A percentile compares a stretch with the other conserved stretches of the same genome.
Evolutionary conservation across 345 rosid genomes (phyloP).

Genomic region (Eucalyptus microcorys): DNA sequence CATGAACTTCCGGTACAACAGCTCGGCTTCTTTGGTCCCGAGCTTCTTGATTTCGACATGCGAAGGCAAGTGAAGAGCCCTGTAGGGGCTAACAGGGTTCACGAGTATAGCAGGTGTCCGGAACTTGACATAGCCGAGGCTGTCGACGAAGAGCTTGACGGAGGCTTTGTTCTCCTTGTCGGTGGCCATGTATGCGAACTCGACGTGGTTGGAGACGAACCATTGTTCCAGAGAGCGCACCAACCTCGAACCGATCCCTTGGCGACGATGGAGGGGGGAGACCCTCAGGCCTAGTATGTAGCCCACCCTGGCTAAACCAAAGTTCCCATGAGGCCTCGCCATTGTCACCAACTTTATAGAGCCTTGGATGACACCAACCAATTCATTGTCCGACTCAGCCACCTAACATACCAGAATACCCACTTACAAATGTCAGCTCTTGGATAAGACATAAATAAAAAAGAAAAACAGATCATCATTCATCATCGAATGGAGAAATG

Average conservation of each 20-base stretch:
- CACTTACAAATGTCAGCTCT: not conserved
- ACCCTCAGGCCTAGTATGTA: conserved; percentile 63
- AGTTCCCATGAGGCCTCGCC: conserved; percentile 11
- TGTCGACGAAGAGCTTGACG: conserved; percentile 32
- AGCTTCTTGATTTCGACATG: conserved; percentile 31
- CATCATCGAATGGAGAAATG: not conserved
- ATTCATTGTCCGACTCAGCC: conserved; percentile 41
- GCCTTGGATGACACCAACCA: conserved; percentile 76
- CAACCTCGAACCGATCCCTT: conserved; percentile 41
- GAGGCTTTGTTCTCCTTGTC: conserved; percentile 68
- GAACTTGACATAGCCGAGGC: conserved; percentile 38
- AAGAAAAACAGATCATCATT: not conserved
- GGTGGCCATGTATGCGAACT: conserved; percentile 72
- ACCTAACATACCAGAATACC: conserved; percentile 16
- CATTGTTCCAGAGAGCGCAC: conserved; percentile 61
- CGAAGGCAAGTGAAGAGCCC: conserved; percentile 9
- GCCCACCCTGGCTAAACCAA: conserved; percentile 33
- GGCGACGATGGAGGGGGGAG: conserved; percentile 40
- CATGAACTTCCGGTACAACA: conserved; percentile 33
- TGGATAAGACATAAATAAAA: not conserved
- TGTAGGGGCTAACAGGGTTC: conserved; percentile 36
- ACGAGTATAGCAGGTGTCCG: conserved; percentile 57
- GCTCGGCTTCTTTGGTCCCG: conserved; percentile 39
- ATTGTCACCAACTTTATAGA: conserved; percentile 51
- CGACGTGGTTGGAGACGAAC: conserved; percentile 40